These are phyloP conservation scores for Suhomyces atakaporum DNA, from an alignment of 1,139 yeast genomes.

Conservation along the genomic window DNA sequence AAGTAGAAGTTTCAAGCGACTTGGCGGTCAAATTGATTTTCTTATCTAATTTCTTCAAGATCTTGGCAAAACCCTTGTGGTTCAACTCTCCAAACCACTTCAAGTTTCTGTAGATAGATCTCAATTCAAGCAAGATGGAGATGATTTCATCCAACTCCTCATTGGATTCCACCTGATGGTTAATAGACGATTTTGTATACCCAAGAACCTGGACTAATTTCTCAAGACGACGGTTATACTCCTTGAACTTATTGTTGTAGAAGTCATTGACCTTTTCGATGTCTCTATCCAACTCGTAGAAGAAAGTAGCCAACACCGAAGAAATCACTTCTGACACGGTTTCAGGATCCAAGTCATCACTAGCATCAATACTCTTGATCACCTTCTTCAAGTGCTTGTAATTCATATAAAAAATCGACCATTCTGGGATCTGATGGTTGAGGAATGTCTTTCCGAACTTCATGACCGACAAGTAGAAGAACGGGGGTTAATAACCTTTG, in stretches of 20 bases:
- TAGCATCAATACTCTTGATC: conserved; percentile 54
- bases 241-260: conserved; percentile 70
- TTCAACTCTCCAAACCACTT: conserved; percentile 95
- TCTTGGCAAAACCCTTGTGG: conserved; percentile 86
- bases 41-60: conserved; percentile 87
- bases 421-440: conserved; percentile 90
- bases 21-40: conserved; percentile 41
- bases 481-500: no score
- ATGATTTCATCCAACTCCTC: conserved; percentile 82
- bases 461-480: conserved; percentile 42
- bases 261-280: conserved; percentile 80
- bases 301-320: conserved; percentile 60
- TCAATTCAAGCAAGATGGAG: conserved; percentile 71
- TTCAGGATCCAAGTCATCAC: conserved; percentile 36
- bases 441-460: conserved; percentile 82
- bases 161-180: conserved; percentile 37
- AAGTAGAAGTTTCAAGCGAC: conserved; percentile 25
- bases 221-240: conserved; percentile 69
- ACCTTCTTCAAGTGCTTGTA: conserved; percentile 83
- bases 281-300: conserved; percentile 77
- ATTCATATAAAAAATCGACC: conserved; percentile 80
- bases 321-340: conserved; percentile 23
- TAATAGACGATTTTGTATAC: conserved; percentile 23
- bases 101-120: conserved; percentile 77
- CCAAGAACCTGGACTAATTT: conserved; percentile 44